Percentiles rank a stretch among this genome's conserved stretches.
Evolutionary conservation across 108 stramenopile genomes (phyloP).

Genomic region (Skeletonema costatum): DNA sequence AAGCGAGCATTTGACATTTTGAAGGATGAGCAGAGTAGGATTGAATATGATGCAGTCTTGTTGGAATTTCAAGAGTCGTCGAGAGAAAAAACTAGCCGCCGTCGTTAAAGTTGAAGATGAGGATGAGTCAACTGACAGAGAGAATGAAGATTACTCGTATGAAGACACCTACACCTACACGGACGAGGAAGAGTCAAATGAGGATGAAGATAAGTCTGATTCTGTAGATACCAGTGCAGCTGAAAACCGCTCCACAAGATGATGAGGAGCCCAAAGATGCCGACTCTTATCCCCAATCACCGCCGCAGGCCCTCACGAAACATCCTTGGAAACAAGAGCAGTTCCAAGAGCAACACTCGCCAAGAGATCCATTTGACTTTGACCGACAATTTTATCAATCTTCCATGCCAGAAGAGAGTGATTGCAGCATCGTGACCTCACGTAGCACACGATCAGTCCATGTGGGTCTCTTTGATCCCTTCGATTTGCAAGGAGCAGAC

Average conservation of each 20-base stretch:
- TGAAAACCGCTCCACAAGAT: background rate
- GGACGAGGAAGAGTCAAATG: background rate
- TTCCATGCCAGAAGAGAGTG: background rate
- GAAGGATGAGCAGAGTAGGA: constrained; percentile 10
- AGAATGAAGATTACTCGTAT: background rate
- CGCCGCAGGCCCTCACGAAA: background rate
- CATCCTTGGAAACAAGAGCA: constrained; percentile 3
- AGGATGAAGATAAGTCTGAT: background rate
- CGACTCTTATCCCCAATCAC: background rate
- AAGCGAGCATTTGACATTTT: constrained; percentile 27
- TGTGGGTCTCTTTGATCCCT: background rate
- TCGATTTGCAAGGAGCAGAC: background rate
- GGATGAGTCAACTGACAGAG: background rate
- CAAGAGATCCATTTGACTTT: constrained; percentile 1
- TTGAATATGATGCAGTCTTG: constrained; percentile 31
- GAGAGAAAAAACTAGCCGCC: background rate
- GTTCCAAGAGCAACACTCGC: background rate
- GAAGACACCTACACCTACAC: background rate
- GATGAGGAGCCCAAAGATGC: background rate
- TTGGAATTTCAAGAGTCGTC: constrained; percentile 8
- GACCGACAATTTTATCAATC: background rate
- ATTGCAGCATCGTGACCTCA: no score
- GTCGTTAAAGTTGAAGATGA: background rate
- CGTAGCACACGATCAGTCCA: background rate
- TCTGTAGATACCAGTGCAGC: background rate